Evolutionary conservation across 768 basidiomycete species (phyloP).

Genomic region (Melanogaster broomeanus): DNA sequence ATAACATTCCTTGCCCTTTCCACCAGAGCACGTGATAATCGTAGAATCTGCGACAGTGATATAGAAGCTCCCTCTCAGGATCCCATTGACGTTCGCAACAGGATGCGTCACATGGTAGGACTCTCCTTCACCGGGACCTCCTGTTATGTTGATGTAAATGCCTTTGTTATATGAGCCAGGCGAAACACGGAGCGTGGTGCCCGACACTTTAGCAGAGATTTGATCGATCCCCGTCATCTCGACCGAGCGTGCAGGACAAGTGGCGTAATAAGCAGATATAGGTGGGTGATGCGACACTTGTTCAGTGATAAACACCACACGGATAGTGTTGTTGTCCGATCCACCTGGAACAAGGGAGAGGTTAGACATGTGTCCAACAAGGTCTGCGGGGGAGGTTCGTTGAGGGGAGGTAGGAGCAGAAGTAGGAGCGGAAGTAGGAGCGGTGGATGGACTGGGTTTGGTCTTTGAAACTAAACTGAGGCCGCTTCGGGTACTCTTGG

Average conservation of each 20-base stretch:
- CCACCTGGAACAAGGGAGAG: slow-evolving; percentile 50
- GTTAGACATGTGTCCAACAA: slow-evolving; percentile 59
- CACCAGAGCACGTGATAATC: slow-evolving; percentile 79
- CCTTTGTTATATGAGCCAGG: slow-evolving; percentile 90
- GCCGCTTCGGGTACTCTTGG: slow-evolving; percentile 60
- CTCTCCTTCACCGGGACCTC: slow-evolving; percentile 76
- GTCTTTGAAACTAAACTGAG: slow-evolving; percentile 56
- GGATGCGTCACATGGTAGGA: slow-evolving; percentile 90
- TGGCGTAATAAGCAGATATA: slow-evolving; percentile 80
- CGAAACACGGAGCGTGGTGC: slow-evolving; percentile 78
- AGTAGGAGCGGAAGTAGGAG: slow-evolving; percentile 52
- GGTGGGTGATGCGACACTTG: slow-evolving; percentile 98
- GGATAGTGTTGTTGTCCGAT: slow-evolving; percentile 41
- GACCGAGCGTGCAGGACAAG: slow-evolving; percentile 71
- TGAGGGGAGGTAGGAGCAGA: slow-evolving; percentile 57
- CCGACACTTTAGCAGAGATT: slow-evolving; percentile 89
- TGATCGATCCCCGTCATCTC: slow-evolving; percentile 87
- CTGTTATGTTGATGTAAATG: slow-evolving; percentile 77
- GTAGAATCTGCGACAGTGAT: slow-evolving; percentile 81
- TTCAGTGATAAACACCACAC: slow-evolving; percentile 84
- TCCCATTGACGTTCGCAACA: slow-evolving; percentile 85
- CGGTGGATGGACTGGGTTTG: slow-evolving; percentile 34
- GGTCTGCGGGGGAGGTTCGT: slow-evolving; percentile 36
- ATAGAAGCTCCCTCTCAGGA: slow-evolving; percentile 90
- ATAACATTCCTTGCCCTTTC: slow-evolving; percentile 59